Conservation (phyloP, 768 basidiomycete species). For the Chlorophyllum brunneum region DNA sequence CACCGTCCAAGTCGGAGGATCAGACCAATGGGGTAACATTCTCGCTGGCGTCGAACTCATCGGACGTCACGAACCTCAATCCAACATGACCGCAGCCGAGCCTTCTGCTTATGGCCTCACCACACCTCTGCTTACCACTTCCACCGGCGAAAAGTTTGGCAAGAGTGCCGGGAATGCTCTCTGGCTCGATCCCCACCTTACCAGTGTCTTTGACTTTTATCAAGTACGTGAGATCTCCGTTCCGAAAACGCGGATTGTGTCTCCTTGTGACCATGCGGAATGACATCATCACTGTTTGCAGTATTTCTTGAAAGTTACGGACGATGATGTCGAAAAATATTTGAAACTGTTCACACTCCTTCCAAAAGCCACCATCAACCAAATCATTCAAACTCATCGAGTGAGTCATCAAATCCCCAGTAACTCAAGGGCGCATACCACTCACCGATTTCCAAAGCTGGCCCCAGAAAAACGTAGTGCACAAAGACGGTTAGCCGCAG, state of each 20-base stretch:
- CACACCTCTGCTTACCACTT: constrained; percentile 89
- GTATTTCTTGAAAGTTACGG: constrained; percentile 87
- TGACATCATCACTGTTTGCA: constrained; percentile 26
- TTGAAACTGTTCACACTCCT: constrained; percentile 83
- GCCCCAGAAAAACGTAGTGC: constrained; percentile 42
- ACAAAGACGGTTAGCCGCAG: constrained; percentile 45
- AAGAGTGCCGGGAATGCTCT: constrained; percentile 96
- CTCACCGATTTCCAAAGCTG: constrained; percentile 20
- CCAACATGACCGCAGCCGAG: constrained; percentile 18
- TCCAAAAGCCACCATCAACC: constrained; percentile 50
- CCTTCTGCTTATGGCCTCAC: constrained; percentile 67
- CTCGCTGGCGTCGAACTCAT: constrained; percentile 91
- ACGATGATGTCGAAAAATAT: constrained; percentile 76
- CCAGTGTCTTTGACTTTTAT: constrained; percentile 91
- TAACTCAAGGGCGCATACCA: neutral
- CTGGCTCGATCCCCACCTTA: constrained; percentile 78
- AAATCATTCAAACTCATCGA: constrained; percentile 53
- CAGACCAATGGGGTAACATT: constrained; percentile 99
- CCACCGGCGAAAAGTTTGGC: constrained; percentile 92
- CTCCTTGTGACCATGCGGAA: neutral
- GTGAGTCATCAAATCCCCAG: constrained; percentile 30
- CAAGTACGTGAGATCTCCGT: constrained; percentile 49
- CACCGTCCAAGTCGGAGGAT: constrained; percentile 89
- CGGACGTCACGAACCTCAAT: constrained; percentile 33
- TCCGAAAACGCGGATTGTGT: neutral